These are phyloP conservation scores for Candida tallmaniae DNA, from an alignment of 805 yeast species.

Conservation along the genomic window DNA sequence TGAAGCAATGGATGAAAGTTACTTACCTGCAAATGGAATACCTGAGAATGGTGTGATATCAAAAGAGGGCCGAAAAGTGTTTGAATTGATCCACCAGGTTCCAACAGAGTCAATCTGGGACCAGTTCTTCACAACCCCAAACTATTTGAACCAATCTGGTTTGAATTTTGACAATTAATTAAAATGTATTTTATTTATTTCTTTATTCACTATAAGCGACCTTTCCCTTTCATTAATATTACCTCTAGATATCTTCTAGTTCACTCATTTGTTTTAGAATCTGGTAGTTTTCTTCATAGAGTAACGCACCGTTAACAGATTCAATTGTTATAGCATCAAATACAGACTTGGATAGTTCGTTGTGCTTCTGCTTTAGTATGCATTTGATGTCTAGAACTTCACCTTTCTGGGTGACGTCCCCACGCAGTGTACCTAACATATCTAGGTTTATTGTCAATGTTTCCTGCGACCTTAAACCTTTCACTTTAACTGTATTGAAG, in stretches of 20 bases:
- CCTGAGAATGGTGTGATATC: constrained; percentile 1
- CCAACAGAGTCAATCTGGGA: constrained; percentile 70
- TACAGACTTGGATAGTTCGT: background rate
- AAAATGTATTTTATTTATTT: too few species aligned
- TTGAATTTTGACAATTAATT: background rate
- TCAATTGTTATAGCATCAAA: background rate
- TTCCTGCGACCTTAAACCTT: background rate
- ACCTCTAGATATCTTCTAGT: background rate
- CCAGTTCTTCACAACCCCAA: constrained; percentile 43
- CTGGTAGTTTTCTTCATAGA: constrained; percentile 1
- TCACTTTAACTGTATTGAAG: background rate
- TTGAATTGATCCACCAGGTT: constrained; percentile 58
- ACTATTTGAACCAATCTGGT: constrained; percentile 1
- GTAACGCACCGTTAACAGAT: constrained; percentile 2
- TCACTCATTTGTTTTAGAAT: background rate
- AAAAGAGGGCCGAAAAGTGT: constrained; percentile 52
- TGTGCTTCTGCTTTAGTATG: background rate
- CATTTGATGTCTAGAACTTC: constrained; percentile 5
- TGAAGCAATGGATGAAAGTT: background rate
- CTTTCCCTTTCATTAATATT: too few species aligned
- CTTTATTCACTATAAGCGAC: too few species aligned
- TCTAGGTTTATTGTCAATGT: constrained; percentile 1
- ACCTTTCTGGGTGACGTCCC: constrained; percentile 3
- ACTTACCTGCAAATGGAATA: background rate
- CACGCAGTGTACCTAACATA: constrained; percentile 1